phyloP scores from a whole-genome alignment of 345 rosid species.

The Boechera retrofracta region DNA sequence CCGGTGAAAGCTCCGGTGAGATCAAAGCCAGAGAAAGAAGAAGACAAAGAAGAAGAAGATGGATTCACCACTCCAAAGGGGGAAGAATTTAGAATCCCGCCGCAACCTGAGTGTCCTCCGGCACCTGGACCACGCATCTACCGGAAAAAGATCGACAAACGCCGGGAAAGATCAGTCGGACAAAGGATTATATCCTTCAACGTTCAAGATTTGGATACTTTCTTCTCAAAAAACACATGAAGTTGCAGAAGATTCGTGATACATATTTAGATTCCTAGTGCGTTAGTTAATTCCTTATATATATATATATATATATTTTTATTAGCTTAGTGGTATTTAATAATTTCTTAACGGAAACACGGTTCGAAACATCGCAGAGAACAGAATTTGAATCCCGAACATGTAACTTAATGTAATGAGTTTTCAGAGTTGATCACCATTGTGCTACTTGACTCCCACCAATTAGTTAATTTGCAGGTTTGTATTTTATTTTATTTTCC shows the following conservation, averaged over 20 bases:
- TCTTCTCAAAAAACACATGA: conserved; percentile 1
- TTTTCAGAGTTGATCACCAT: too few species aligned
- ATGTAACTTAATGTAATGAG: too few species aligned
- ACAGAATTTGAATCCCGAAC: too few species aligned
- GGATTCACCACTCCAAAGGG: conserved; percentile 39
- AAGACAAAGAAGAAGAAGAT: conserved; percentile 6
- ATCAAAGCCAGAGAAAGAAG: conserved; percentile 11
- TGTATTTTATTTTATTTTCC: background rate
- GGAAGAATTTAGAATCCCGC: conserved; percentile 26
- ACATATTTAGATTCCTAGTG: background rate
- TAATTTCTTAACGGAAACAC: too few species aligned
- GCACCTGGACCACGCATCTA: conserved; percentile 16
- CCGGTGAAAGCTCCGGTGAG: conserved; percentile 28
- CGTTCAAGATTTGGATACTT: conserved; percentile 17
- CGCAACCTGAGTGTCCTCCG: conserved; percentile 35
- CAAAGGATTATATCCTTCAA: conserved; percentile 10
- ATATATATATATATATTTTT: too few species aligned
- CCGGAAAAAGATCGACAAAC: conserved; percentile 30
- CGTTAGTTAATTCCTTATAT: conserved; percentile 22
- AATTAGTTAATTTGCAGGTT: background rate
- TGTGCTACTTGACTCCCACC: background rate
- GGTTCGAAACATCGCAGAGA: too few species aligned
- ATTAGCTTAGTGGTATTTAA: too few species aligned
- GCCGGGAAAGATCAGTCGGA: background rate
- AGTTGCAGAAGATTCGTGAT: conserved; percentile 22